These are phyloP conservation scores for Dendrobium catenatum DNA, from an alignment of 106 monocot species.

Conservation along the genomic window DNA sequence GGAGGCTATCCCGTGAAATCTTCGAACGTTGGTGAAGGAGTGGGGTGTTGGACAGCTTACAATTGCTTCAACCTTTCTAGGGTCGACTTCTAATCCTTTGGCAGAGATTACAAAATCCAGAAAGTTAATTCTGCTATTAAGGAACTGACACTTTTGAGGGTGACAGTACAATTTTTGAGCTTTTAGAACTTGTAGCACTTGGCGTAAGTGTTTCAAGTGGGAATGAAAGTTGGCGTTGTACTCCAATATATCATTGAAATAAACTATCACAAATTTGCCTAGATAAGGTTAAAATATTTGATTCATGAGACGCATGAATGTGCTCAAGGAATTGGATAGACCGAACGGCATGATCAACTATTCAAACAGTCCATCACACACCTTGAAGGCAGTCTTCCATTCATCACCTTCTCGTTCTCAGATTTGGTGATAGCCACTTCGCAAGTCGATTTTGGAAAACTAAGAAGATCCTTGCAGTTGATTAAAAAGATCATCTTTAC, in stretches of 20 bases:
- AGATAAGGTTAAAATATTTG: not conserved
- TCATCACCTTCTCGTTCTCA: not conserved
- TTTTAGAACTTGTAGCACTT: not conserved
- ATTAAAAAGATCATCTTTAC: not conserved
- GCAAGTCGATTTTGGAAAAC: no score
- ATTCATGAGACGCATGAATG: not conserved
- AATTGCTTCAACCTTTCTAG: no score
- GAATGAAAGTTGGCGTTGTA: not conserved
- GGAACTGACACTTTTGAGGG: no score
- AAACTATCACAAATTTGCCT: not conserved
- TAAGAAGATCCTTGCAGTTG: not conserved
- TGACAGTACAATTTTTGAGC: no score
- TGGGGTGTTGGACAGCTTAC: no score
- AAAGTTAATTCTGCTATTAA: no score
- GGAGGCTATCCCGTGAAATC: no score
- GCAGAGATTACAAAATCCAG: no score
- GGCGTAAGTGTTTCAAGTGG: not conserved
- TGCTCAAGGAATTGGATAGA: not conserved
- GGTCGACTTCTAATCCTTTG: no score
- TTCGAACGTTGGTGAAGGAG: no score
- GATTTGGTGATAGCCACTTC: not conserved
- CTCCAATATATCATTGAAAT: conserved; percentile 6
- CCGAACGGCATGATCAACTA: not conserved
- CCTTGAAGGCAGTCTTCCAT: not conserved
- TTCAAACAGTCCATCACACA: not conserved